A percentile compares a stretch with the other conserved stretches of the same genome.
These are phyloP conservation scores for Mortierella sp. DNA, from an alignment of 371 early-diverging fungal species.

Conservation along the genomic window DNA sequence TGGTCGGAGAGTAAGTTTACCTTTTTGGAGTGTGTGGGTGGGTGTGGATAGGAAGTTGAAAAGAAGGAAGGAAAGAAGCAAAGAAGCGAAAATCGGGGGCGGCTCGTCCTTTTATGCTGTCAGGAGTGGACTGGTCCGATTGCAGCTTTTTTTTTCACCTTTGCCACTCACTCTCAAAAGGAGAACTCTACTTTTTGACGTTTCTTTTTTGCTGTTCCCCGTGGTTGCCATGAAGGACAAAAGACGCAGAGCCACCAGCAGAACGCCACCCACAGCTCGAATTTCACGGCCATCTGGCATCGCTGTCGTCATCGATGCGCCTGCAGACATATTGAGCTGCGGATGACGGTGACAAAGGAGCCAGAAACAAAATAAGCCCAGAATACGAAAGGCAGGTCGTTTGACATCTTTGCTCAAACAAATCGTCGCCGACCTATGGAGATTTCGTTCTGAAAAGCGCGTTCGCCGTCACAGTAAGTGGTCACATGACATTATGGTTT, in stretches of 20 bases:
- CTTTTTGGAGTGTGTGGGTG: conserved; percentile 12
- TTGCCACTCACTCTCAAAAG: too few relatives aligned
- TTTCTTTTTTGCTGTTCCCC: too few relatives aligned
- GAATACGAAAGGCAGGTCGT: too few relatives aligned
- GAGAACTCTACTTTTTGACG: background rate
- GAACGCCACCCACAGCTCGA: too few relatives aligned
- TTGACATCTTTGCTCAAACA: background rate
- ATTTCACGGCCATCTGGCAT: too few relatives aligned
- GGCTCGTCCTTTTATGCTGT: background rate
- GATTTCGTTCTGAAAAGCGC: background rate
- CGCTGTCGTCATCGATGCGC: too few relatives aligned
- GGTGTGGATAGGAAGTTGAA: background rate
- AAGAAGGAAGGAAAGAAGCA: conserved; percentile 19
- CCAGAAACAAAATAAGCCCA: too few relatives aligned
- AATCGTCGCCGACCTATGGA: background rate
- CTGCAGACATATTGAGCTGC: too few relatives aligned
- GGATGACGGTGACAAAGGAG: too few relatives aligned
- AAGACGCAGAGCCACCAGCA: too few relatives aligned
- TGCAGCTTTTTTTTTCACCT: too few relatives aligned
- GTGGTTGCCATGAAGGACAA: too few relatives aligned
- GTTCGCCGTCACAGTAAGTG: background rate
- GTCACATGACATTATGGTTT: background rate
- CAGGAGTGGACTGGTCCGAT: background rate
- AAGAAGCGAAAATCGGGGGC: conserved; percentile 6
- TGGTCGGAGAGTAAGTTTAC: background rate